Base-by-base conservation (phyloP, 1,139 yeast species). In the Geotrichum histeridarum region DNA sequence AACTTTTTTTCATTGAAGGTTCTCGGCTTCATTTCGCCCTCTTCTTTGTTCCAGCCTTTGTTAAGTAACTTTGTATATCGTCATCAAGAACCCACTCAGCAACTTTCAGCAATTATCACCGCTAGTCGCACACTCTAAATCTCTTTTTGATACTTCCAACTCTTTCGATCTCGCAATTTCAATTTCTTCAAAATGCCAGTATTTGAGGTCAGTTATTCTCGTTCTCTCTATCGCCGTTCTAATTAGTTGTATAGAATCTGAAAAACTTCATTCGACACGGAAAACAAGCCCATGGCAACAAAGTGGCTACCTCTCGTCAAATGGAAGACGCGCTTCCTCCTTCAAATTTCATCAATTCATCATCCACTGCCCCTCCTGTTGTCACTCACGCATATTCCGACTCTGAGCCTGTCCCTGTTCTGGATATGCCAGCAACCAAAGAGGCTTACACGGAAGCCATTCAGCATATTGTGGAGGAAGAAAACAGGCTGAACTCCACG, bases 261-360 rank as follows among this genome's bases (percentile, higher is more conserved):
- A 84, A 83, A 69, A 88, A 89, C 62, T 85, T 86, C 67, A 86
- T 87, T 57, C 82, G 95, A 63, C 94, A 86, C 63, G 95, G 95
- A 36, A 84, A 81, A 63, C 88, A 86, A 66, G 94, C 94, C 59
- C 70, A 64, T 50, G 61, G 30, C 57, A 12, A 27, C 35, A 11
- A 17, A 22, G 49, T 11, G 8, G 17, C 33, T 22, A 22, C 27
- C 27, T 5, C 47, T 37, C 50, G 36, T 18, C 27, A 32, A 9
- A 41, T 6, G 42, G 31, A 18, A 45, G 53, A 17, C 36, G 31
- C 36, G 8, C 39, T n/a, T 27, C 36, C 41, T 37, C 49, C 36
- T 8, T 32, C 48, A 4, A 31, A 32, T 22, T 18, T 41, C 32
- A 11, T 41, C 11, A 8, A 49, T 36, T 45, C 48, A 41, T 38